Evolutionary conservation across 169 alveolate species (phyloP).

Genomic region (Plasmodium vivax): DNA sequence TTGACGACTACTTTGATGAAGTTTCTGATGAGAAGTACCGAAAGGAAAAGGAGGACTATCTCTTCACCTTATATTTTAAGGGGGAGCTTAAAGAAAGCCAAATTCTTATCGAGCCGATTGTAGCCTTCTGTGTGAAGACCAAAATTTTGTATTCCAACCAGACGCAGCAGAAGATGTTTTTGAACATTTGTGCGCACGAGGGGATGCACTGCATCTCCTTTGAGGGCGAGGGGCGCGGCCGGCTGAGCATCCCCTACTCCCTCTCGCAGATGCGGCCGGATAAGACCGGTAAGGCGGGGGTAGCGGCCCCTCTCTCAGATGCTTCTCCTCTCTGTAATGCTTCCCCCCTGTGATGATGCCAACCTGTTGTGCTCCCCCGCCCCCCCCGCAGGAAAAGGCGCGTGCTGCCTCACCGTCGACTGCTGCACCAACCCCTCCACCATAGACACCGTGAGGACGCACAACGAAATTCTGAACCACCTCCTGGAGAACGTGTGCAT

Average conservation of each 20-base stretch:
- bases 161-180: slow-evolving; percentile 30
- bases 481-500: slow-evolving; percentile 47
- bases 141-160: slow-evolving; percentile 54
- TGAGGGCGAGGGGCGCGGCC: background rate
- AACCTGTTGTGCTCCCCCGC: background rate
- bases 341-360: background rate
- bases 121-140: slow-evolving; percentile 67
- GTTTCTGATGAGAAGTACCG: slow-evolving; percentile 47
- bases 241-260: slow-evolving; percentile 50
- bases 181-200: slow-evolving; percentile 50
- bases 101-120: slow-evolving; percentile 49
- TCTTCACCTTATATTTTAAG: slow-evolving; percentile 51
- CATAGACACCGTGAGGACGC: slow-evolving; percentile 22
- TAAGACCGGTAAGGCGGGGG: slow-evolving; percentile 27
- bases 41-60: slow-evolving; percentile 67
- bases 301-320: no score
- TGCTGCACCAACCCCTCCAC: slow-evolving; percentile 58
- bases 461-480: slow-evolving; percentile 40
- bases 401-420: slow-evolving; percentile 52
- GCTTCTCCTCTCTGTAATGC: background rate
- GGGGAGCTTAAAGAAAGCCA: slow-evolving; percentile 62
- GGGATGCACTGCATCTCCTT: slow-evolving; percentile 63
- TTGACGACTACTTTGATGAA: slow-evolving; percentile 71
- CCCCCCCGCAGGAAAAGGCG: slow-evolving; percentile 13
- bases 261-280: slow-evolving; percentile 73